phyloP scores from a whole-genome alignment of 108 stramenopile species.

The Seminavis robusta region DNA sequence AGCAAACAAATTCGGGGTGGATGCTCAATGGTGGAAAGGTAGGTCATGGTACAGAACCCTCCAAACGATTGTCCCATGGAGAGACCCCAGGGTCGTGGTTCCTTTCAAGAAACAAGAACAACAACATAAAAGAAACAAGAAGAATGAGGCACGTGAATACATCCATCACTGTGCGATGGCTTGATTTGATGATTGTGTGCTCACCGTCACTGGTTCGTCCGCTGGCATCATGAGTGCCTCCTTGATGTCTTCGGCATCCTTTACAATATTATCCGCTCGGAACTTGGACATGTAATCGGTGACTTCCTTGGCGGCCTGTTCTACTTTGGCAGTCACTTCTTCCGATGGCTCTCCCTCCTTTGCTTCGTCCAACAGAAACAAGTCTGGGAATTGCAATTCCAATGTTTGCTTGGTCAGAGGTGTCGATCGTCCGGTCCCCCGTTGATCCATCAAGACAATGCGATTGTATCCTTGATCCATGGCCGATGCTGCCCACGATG shows the following conservation, averaged over 20 bases:
- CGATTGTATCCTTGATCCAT: constrained; percentile 56
- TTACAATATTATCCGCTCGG: constrained; percentile 87
- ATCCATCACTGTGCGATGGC: too few relatives aligned
- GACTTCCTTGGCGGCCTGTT: constrained; percentile 46
- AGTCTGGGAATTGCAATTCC: constrained; percentile 64
- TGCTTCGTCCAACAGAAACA: constrained; percentile 60
- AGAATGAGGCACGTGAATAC: too few relatives aligned
- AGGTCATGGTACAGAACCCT: constrained; percentile 91
- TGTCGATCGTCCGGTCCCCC: constrained; percentile 86
- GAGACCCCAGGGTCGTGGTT: constrained; percentile 70
- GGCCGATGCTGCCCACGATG: constrained; percentile 71
- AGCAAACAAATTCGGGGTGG: constrained; percentile 71
- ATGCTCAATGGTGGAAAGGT: constrained; percentile 66
- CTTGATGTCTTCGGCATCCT: constrained; percentile 86
- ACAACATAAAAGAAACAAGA: too few relatives aligned
- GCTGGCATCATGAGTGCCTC: constrained; percentile 44
- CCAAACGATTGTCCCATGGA: constrained; percentile 92
- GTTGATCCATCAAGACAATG: constrained; percentile 91
- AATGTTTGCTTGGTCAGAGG: constrained; percentile 77
- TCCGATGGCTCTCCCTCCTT: constrained; percentile 8
- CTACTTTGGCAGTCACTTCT: constrained; percentile 27
- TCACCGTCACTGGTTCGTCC: constrained; percentile 1
- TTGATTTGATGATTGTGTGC: too few relatives aligned
- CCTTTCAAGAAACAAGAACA: too few relatives aligned
- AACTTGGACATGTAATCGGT: constrained; percentile 76